Evolutionary conservation across 495 filamentous ascomycete species (phyloP).

Genomic region (Endocarpon pusillum): DNA sequence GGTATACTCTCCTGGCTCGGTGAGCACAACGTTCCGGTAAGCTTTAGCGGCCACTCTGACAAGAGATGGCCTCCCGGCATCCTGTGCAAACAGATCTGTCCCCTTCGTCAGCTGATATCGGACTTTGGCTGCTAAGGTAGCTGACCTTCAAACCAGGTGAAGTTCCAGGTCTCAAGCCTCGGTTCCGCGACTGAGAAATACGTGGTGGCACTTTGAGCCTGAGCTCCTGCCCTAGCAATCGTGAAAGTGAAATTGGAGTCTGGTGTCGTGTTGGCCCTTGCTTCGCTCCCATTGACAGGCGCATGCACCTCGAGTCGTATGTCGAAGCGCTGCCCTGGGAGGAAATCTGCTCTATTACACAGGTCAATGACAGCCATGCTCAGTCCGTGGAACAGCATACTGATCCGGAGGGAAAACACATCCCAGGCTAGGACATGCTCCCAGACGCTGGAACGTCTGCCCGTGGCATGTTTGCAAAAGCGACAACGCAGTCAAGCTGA

Average conservation of each 20-base stretch:
- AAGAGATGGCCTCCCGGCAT: conserved; percentile 41
- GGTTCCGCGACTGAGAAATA: conserved; percentile 46
- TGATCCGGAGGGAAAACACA: conserved; percentile 63
- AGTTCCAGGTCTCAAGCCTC: conserved; percentile 50
- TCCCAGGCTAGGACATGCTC: conserved; percentile 52
- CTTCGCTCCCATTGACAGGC: conserved; percentile 57
- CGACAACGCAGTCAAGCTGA: not conserved
- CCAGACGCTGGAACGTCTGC: conserved; percentile 54
- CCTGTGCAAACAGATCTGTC: conserved; percentile 50
- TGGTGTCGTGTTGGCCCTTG: conserved; percentile 35
- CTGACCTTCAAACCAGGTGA: conserved; percentile 49
- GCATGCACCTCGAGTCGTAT: conserved; percentile 63
- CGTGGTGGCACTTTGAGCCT: conserved; percentile 28
- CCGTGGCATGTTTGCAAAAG: conserved; percentile 11
- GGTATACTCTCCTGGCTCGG: conserved; percentile 53
- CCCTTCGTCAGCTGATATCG: not conserved
- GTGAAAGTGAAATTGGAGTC: conserved; percentile 54
- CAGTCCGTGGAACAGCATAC: conserved; percentile 18
- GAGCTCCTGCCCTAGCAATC: conserved; percentile 38
- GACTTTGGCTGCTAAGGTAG: not conserved
- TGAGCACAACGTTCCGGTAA: conserved; percentile 47
- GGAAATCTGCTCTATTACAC: conserved; percentile 38
- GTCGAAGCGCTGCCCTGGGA: conserved; percentile 59
- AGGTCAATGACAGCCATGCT: not conserved
- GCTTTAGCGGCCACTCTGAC: conserved; percentile 57